Evolutionary conservation across 129 eudicot species (phyloP), one percentile per base, ranked within the genome.

Genomic region (Mikania micrantha): DNA sequence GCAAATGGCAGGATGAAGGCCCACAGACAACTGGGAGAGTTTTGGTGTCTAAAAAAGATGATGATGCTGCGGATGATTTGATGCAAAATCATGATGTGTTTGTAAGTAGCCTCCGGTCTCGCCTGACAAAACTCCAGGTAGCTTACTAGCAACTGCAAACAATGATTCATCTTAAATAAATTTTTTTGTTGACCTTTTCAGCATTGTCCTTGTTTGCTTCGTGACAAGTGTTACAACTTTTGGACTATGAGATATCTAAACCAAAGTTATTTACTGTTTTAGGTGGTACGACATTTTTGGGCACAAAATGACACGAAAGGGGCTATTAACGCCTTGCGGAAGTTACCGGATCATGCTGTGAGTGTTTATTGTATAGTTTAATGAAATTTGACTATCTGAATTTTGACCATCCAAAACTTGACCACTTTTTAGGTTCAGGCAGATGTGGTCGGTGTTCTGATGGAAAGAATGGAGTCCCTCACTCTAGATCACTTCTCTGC

Each of bases 81-180:
- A 78, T 92, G 95, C 76, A 75, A 76, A 85, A 66, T 72, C 98
- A 92, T 82, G 91, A 92, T 77, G 75, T 72, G 17, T 79, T 88
- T 28, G 64, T 92, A 54, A 82, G 84, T 75, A 87, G 74, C 56
- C 89, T 88, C 27, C 84, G 89, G 67, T 86, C 96, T 36, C 86
- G 98, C 64, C 72, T 92, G 72, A 88, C 96, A 70, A 92, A 92
- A 88, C 82, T 92, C 62, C 98, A 92, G 88, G 98, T 92, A 82
- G n/a, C n/a, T n/a, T n/a, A n/a, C n/a, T n/a, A n/a, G n/a, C n/a
- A n/a, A n/a, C n/a, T n/a, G n/a, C n/a, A n/a, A n/a, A n/a, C 39
- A 21, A 0, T 19, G 38, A 17, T 41, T 72, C 53, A 39, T 67
- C 19, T 22, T 20, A 31, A n/a, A 1, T 29, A 7, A 7, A 44